These are phyloP conservation scores for Torulaspora quercuum DNA, from an alignment of 805 yeast genomes.

Conservation along the genomic window DNA sequence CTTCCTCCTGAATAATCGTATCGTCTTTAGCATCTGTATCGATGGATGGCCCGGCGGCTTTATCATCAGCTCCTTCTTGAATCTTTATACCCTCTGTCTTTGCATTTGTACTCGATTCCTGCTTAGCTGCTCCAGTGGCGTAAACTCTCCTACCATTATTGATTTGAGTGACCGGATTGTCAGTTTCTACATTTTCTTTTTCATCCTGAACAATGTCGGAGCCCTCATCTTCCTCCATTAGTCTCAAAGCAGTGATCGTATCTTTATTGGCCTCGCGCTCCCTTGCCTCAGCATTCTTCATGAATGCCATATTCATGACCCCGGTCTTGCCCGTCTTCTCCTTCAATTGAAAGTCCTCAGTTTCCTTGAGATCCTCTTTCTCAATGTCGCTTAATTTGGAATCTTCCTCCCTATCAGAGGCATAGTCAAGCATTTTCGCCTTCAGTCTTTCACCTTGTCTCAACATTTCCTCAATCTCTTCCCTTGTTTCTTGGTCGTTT, in stretches of 20 bases:
- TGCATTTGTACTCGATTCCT: constrained; percentile 9
- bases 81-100: constrained; percentile 9
- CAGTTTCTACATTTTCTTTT: constrained; percentile 35
- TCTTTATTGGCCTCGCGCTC: constrained; percentile 56
- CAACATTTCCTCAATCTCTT: constrained; percentile 92
- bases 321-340: constrained; percentile 75
- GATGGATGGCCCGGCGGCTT: no score
- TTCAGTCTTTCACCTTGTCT: constrained; percentile 78
- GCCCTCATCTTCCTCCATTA: constrained; percentile 48
- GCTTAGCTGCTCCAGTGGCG: constrained; percentile 47
- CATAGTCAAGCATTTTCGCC: constrained; percentile 64
- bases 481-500: constrained; percentile 78
- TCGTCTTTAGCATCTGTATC: no score
- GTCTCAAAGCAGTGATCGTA: constrained; percentile 49
- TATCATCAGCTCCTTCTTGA: neutral
- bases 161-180: constrained; percentile 47
- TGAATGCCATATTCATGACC: constrained; percentile 89
- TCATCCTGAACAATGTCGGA: constrained; percentile 34
- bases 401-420: constrained; percentile 48
- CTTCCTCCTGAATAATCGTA: constrained; percentile 6
- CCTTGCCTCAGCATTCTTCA: constrained; percentile 82
- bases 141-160: constrained; percentile 81
- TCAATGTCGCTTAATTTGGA: constrained; percentile 49
- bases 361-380: constrained; percentile 42
- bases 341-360: constrained; percentile 35